Base-by-base conservation (phyloP, 2,329 filamentous ascomycete genomes). In the Aspergillus pseudoglaucus region DNA sequence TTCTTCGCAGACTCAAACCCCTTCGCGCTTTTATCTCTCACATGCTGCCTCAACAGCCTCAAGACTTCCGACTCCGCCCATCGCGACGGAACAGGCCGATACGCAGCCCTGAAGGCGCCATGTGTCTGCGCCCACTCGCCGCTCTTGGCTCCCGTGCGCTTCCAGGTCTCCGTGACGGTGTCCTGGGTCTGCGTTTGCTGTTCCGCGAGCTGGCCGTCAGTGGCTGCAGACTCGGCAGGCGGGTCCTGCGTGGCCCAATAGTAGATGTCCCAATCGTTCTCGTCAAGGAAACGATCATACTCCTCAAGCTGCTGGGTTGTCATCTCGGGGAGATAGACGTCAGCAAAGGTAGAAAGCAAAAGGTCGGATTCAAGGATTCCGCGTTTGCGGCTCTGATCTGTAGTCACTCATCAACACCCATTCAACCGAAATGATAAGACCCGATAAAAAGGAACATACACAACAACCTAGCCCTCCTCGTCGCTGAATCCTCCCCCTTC, bases 221-320 rank as follows among this genome's bases (percentile, higher is more conserved):
- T 22, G 57, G 56, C 30, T 61, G 57, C 41, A 49, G 55, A 23
- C 23, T 68, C 63, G 1, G 50, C 44, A 1, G 64, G 63, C 5
- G 84, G 77, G 59, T 89, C 83, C 70, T 98, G 93, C 14, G 93
- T 98, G 3, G 88, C 89, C 93, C 93, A 98, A 78, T 98, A 98
- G 78, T 98, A 98, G 53, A 98, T 96, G 68, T 98, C 93, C 93
- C 93, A 98, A 75, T 98, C 93, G 71, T 98, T 98, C 74, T 98
- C 93, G 70, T 98, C 93, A 48, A 98, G 83, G 75, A 98, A 94
- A 23, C 79, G 75, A 68, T 97, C 91, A 75, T 93, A 97, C 70
- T 95, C 82, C 59, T 80, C 71, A 59, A 97, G 83, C 64, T 94
- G 87, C 44, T 76, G 70, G 5, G 75, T 69, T 1, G 80, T 81